Base-by-base conservation (phyloP, 495 filamentous ascomycete species). In the Emericellopsis terricola region DNA sequence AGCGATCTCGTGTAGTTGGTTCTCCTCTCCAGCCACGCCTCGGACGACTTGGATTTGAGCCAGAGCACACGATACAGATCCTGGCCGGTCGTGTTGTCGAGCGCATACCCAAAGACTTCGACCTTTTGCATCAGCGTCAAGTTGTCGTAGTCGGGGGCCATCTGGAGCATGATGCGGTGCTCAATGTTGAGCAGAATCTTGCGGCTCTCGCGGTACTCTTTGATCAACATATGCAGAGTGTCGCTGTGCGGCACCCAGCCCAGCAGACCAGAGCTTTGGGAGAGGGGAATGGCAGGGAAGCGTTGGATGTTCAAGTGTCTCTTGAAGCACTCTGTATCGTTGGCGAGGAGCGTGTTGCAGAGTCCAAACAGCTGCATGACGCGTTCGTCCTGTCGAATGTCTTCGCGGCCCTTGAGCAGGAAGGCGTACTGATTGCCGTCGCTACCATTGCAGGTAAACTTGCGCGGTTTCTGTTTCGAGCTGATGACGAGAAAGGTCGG, bases 91-190 rank as follows among this genome's bases (percentile, higher is more conserved):
- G 89, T 99, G 44, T 99, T 99, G 61, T 99, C 89, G 41, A 99
- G 71, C 8, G 89, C 89, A 49, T 99, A 99, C 18, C 87, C 86
- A 44, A 99, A 99, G 7, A 99, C 89, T 50, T 99, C 89, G 2
- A 96, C 91, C 57, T 99, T 99, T 51, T 99, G 91, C 91, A 99
- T 99, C 18, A 99, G 69, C 0, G 89, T 94, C 10, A 99, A 71
- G 42, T 91, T 94, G 42, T 99, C 89, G 48, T 94, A 96, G 52
- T 99, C 89, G 2, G 89, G 91, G 9, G 89, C 89, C 89, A 99
- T 99, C 51, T 99, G 89, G 21, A 99, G 63, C 89, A 99, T 99
- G 47, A 99, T 96, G 16, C 89, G 78, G 46, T 99, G 89, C 55
- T 99, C 89, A 40, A 99, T 99, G 44, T 99, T 99, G 30, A 99